Base-by-base conservation (phyloP, 495 filamentous ascomycete species). In the Xanthoparmelia taractica region DNA sequence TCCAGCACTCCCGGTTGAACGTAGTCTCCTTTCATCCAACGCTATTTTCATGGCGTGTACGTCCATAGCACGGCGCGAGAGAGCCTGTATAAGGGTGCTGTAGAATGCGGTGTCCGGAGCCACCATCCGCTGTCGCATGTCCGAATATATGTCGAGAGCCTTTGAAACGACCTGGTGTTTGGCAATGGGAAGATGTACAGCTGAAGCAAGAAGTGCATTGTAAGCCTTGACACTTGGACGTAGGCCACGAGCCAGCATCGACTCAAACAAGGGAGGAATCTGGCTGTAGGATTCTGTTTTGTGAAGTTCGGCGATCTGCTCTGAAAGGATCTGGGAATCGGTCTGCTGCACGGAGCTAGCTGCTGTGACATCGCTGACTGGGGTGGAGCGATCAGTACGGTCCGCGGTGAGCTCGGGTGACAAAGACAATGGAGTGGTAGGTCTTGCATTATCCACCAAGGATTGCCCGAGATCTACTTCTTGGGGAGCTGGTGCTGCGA, bases 61-160 rank as follows among this genome's bases (percentile, higher is more conserved):
- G 68, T 93, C 86, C 58, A 92, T 80, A 47, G 91, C 89, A 40
- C 89, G 87, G 25, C 83, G 79, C 29, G 92, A 87, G 38, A 97
- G 82, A 45, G 96, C 75, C 66, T 88, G 83, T 63, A 98, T 87
- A 15, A 98, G 75, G 4, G 87, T 90, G 69, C 90, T 84, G 75
- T 95, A 97, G 10, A 92, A 97, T 59, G 86, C 81, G 63, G 86
- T 85, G 70, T 95, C 87, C 20, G 93, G 93, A 33, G 80, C 74
- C 48, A 97, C 86, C 68, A 86, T 87, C 56, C 92, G 88, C 64
- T 88, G 83, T 67, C 96, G 86, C 93, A 98, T 96, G 72, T 97
- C 91, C 48, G 91, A 87, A 77, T 97, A 97, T 63, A 97, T 87
- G 79, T 92, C 91, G 57, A 97, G 82, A 8, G 90, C 92, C 76